Percentiles rank a stretch among this genome's conserved stretches.
These are phyloP conservation scores for Fusarium dimerum DNA, from an alignment of 2,329 filamentous ascomycete species.

Conservation along the genomic window DNA sequence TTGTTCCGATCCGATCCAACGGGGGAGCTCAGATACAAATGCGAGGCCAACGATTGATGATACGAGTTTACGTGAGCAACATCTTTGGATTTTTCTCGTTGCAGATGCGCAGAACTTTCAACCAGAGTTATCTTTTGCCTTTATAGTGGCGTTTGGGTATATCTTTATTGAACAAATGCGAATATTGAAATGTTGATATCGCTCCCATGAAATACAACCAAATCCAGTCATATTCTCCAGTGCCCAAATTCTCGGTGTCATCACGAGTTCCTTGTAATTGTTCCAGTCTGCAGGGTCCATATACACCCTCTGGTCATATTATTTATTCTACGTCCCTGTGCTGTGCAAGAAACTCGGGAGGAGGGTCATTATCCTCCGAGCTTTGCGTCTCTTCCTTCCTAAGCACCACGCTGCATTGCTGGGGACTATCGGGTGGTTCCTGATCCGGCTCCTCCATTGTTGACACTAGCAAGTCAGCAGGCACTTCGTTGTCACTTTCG, in stretches of 20 bases:
- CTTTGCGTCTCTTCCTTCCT: slow-evolving; percentile 31
- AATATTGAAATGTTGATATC: slow-evolving; percentile 25
- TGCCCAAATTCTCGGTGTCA: background rate
- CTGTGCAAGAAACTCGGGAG: slow-evolving; percentile 53
- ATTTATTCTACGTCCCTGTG: slow-evolving; percentile 28
- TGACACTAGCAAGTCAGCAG: slow-evolving; percentile 41
- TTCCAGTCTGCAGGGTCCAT: no score
- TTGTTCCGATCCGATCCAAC: slow-evolving; percentile 10
- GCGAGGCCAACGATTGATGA: slow-evolving; percentile 10
- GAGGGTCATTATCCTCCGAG: slow-evolving; percentile 48
- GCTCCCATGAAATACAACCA: slow-evolving; percentile 12
- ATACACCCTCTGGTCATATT: background rate
- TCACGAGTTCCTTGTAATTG: background rate
- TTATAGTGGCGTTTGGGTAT: slow-evolving; percentile 29
- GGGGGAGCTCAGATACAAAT: background rate
- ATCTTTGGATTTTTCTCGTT: background rate
- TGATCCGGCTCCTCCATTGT: slow-evolving; percentile 29
- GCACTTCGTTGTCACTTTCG: slow-evolving; percentile 46
- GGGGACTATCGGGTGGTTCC: slow-evolving; percentile 14
- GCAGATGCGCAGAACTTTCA: background rate
- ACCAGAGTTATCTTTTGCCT: background rate
- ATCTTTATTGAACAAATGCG: slow-evolving; percentile 22
- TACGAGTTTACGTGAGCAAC: slow-evolving; percentile 1
- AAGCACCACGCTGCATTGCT: slow-evolving; percentile 13
- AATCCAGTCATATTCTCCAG: background rate